Evolutionary conservation across 1,284 basidiomycete species (phyloP).

Genomic region (Pisolithus thermaeus): DNA sequence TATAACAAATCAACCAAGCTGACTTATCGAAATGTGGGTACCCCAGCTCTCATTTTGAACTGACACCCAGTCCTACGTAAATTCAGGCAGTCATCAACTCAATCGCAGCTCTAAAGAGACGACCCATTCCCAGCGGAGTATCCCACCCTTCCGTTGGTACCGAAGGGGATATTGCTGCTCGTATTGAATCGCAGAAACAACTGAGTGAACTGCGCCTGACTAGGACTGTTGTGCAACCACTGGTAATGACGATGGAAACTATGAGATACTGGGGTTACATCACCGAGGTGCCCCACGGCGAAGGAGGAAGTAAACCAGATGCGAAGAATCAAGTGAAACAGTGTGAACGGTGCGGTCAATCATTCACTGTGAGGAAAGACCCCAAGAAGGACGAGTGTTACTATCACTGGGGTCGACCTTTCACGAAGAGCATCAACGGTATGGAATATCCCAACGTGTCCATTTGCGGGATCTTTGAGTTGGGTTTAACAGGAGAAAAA

Average conservation of each 20-base stretch:
- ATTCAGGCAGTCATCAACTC: constrained; percentile 67
- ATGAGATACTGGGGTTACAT: constrained; percentile 70
- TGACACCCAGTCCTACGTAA: constrained; percentile 10
- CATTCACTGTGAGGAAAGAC: constrained; percentile 60
- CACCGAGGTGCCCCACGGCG: constrained; percentile 56
- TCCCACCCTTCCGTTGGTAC: constrained; percentile 80
- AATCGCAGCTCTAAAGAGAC: constrained; percentile 67
- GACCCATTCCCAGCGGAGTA: constrained; percentile 54
- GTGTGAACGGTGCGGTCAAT: constrained; percentile 74
- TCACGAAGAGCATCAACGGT: constrained; percentile 56
- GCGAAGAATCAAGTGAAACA: constrained; percentile 60
- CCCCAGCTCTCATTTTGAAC: not conserved
- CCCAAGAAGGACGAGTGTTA: constrained; percentile 62
- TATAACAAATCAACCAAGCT: constrained; percentile 65
- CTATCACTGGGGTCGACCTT: constrained; percentile 80
- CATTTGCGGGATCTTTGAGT: constrained; percentile 9
- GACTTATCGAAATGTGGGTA: constrained; percentile 72
- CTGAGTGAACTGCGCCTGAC: constrained; percentile 56
- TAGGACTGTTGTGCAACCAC: constrained; percentile 45
- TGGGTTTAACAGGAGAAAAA: constrained; percentile 49
- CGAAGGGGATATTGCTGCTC: constrained; percentile 56
- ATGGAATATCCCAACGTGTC: constrained; percentile 14
- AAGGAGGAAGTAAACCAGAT: constrained; percentile 57
- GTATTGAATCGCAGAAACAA: constrained; percentile 54
- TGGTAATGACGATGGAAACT: constrained; percentile 54